phyloP scores from a whole-genome alignment of 1,284 basidiomycete species.

The Stereum hirsutum region DNA sequence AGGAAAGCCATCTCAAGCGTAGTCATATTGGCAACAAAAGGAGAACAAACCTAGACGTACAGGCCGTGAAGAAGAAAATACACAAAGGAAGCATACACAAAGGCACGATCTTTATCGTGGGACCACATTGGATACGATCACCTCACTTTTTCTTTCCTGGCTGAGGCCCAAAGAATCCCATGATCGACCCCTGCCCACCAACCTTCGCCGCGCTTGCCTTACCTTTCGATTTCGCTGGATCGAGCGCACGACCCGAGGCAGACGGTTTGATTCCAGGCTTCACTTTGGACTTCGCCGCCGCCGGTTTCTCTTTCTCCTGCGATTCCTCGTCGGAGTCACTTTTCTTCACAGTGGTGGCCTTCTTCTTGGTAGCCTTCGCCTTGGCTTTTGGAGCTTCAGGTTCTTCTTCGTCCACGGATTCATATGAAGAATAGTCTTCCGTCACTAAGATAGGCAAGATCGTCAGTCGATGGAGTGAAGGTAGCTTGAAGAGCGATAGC shows the following conservation, averaged over 20 bases:
- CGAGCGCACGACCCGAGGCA: too few species aligned
- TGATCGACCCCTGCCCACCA: slow-evolving; percentile 1
- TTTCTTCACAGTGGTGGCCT: slow-evolving; percentile 17
- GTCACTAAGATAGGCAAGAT: slow-evolving; percentile 37
- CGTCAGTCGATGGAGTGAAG: slow-evolving; percentile 3
- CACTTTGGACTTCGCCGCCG: background rate
- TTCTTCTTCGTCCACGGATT: slow-evolving; percentile 61
- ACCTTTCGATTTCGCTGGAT: too few species aligned
- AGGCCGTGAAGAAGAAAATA: too few species aligned
- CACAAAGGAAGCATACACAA: too few species aligned
- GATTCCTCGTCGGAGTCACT: slow-evolving; percentile 5
- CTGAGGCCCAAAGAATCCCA: slow-evolving; percentile 4
- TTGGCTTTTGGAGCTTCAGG: slow-evolving; percentile 17
- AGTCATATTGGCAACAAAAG: too few species aligned
- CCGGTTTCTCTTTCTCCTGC: slow-evolving; percentile 11
- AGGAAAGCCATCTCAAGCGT: too few species aligned
- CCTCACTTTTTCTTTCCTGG: too few species aligned
- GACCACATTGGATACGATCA: too few species aligned
- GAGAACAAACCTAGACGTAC: too few species aligned
- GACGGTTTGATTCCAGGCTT: too few species aligned
- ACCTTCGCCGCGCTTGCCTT: too few species aligned
- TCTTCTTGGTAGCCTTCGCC: slow-evolving; percentile 20
- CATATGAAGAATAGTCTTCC: slow-evolving; percentile 73
- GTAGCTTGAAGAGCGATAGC: background rate
- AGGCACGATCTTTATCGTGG: too few species aligned